Conservation (phyloP, 345 rosid species). For the Camelina neglecta region DNA sequence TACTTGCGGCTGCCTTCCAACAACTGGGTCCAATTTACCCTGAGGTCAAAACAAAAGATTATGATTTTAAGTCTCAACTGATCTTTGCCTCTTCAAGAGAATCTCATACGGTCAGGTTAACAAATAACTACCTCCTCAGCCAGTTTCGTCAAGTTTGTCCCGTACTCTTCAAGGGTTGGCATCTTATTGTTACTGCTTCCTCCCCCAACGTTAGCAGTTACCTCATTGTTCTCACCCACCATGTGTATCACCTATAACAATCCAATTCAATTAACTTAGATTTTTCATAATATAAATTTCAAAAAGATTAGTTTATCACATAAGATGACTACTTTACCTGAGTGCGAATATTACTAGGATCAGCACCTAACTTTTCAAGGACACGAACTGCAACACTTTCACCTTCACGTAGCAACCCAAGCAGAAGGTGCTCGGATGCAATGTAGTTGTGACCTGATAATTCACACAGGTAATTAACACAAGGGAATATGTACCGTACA, state of each 20-base stretch:
- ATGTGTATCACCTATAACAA: no score
- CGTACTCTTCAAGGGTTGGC: constrained; percentile 68
- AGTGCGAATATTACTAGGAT: no score
- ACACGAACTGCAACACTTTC: constrained; percentile 99
- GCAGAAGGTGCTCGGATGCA: constrained; percentile 98
- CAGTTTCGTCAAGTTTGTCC: constrained; percentile 94
- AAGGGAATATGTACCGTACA: not conserved
- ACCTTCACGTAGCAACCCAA: constrained; percentile 95
- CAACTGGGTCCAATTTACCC: constrained; percentile 99
- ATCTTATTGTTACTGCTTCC: no score
- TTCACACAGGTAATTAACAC: constrained; percentile 10
- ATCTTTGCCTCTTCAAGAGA: not conserved
- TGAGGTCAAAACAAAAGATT: constrained; percentile 39
- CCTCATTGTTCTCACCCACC: no score
- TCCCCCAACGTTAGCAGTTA: no score
- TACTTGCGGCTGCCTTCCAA: constrained; percentile 95
- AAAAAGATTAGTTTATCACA: no score
- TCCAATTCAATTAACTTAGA: no score
- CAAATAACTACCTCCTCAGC: constrained; percentile 81
- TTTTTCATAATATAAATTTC: no score
- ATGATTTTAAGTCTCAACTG: not conserved
- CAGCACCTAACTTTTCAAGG: constrained; percentile 96
- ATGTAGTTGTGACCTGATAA: constrained; percentile 93
- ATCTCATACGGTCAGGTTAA: constrained; percentile 7
- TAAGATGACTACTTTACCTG: no score